Percentiles rank a stretch among this genome's conserved stretches.
These are phyloP conservation scores for Domatiomyces catenatus DNA, from an alignment of 2,329 filamentous ascomycete species.

Conservation along the genomic window DNA sequence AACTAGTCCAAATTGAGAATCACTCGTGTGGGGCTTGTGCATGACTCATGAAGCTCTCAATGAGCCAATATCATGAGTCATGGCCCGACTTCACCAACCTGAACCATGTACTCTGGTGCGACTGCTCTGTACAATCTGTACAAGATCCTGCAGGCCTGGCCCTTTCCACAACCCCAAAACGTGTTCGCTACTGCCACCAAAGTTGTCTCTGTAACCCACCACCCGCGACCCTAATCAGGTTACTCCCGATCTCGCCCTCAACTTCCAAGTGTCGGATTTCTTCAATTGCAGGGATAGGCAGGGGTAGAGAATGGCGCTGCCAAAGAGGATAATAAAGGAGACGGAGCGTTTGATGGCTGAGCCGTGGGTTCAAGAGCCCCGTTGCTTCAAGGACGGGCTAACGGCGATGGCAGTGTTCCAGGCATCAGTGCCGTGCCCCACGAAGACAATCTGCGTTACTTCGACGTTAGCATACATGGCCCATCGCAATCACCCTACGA, in stretches of 20 bases:
- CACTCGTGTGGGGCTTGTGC: neutral
- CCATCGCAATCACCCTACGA: slow-evolving; percentile 88
- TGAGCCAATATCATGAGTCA: no score
- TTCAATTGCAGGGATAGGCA: neutral
- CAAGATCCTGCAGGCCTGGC: neutral
- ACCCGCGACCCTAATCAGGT: neutral
- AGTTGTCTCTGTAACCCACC: neutral
- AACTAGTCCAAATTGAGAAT: neutral
- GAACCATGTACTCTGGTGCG: neutral
- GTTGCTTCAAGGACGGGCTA: slow-evolving; percentile 4
- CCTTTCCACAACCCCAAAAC: neutral
- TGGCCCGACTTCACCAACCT: neutral
- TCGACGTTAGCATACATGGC: slow-evolving; percentile 92
- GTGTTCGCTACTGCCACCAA: neutral
- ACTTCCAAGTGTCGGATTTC: neutral
- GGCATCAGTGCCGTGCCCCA: slow-evolving; percentile 93
- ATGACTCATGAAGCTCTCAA: neutral
- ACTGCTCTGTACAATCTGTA: neutral
- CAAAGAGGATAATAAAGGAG: slow-evolving; percentile 97
- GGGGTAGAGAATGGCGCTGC: slow-evolving; percentile 44
- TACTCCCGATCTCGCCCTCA: neutral
- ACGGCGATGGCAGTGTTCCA: slow-evolving; percentile 50
- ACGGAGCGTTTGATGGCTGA: slow-evolving; percentile 93
- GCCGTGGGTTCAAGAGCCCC: slow-evolving; percentile 48
- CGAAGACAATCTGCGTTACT: slow-evolving; percentile 94